phyloP scores from a whole-genome alignment of 2,329 filamentous ascomycete genomes.

The Tolypocladium amazonense region DNA sequence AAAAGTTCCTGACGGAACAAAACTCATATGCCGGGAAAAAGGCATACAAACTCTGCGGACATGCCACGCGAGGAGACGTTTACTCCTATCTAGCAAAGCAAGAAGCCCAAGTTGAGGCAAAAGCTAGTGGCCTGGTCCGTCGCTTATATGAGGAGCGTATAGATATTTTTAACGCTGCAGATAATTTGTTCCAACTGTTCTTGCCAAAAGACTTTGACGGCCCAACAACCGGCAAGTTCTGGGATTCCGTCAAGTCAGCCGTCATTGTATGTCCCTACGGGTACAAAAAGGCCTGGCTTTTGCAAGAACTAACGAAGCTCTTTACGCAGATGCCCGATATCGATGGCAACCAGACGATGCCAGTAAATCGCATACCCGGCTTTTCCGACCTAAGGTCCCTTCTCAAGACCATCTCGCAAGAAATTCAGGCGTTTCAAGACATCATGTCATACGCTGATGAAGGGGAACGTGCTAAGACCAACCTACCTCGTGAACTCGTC shows the following conservation, averaged over 20 bases:
- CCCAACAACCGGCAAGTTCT: conserved; percentile 29
- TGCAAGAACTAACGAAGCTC: neutral
- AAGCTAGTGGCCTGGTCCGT: conserved; percentile 11
- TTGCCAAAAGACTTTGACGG: conserved; percentile 24
- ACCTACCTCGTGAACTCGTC: conserved; percentile 24
- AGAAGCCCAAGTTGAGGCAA: conserved; percentile 10
- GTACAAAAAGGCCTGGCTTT: neutral
- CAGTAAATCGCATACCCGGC: neutral
- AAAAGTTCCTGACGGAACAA: conserved; percentile 15
- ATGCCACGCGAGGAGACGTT: conserved; percentile 11
- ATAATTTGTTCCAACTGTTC: conserved; percentile 30
- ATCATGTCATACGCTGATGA: conserved; percentile 15
- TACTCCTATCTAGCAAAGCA: conserved; percentile 13
- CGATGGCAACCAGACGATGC: conserved; percentile 3
- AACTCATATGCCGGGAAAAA: conserved; percentile 15
- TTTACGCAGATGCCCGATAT: conserved; percentile 4
- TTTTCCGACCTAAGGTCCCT: conserved; percentile 2
- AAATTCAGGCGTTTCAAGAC: conserved; percentile 17
- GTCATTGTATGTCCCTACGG: conserved; percentile 14
- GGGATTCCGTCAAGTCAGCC: conserved; percentile 27
- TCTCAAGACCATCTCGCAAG: conserved; percentile 12
- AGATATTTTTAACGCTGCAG: conserved; percentile 29
- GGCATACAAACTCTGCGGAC: conserved; percentile 15
- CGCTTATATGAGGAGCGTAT: conserved; percentile 20
- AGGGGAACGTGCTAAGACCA: conserved; percentile 16